Base-by-base conservation (phyloP, 2,329 filamentous ascomycete genomes). In the Aspergillaceae sp. region DNA sequence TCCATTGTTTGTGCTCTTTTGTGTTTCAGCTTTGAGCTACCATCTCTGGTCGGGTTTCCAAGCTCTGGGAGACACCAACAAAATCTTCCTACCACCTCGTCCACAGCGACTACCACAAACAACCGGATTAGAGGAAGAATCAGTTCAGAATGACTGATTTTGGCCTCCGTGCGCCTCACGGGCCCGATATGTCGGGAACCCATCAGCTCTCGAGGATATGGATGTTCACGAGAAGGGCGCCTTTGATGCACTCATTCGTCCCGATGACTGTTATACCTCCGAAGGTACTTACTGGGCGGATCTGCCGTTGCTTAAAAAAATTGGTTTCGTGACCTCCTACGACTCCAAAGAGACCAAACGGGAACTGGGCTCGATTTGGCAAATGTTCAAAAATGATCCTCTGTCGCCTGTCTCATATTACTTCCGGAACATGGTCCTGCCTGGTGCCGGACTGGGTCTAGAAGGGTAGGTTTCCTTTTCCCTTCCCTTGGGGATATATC, bases 271-370 rank as follows among this genome's bases (percentile, higher is more conserved):
- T 52, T 96, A 91, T 71, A 87, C 85, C 46, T 69, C 77, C 46
- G 80, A 90, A 19, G 91, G 91, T 50, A 77, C 80, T 54, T 97
- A 97, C 77, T 97, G 90, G 90, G 91, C 90, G 32, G 91, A 96
- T 63, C 74, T 97, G 57, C 82, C 84, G 19, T 61, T 88, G 43
- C 57, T 67, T 49, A 70, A 91, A 72, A 83, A 87, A 51, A 64
- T 87, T 60, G 74, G 74, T 52, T 97, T 97, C 62, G 84, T 95
- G 61, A 75, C 72, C 64, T 77, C 79, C 48, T 82, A 89, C 64
- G 84, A 96, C 67, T 74, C 73, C 48, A 71, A 74, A 40, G 90
- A 94, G 66, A 74, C 84, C 44, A 75, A 71, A 55, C 73, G 76
- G 45, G 91, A 97, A 70, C 71, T 85, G 36, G 61, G 57, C 26